Percentiles rank a stretch among this genome's conserved stretches.
These are phyloP conservation scores for Papiliotrema nemorosa DNA, from an alignment of 1,284 basidiomycete genomes.

Conservation along the genomic window DNA sequence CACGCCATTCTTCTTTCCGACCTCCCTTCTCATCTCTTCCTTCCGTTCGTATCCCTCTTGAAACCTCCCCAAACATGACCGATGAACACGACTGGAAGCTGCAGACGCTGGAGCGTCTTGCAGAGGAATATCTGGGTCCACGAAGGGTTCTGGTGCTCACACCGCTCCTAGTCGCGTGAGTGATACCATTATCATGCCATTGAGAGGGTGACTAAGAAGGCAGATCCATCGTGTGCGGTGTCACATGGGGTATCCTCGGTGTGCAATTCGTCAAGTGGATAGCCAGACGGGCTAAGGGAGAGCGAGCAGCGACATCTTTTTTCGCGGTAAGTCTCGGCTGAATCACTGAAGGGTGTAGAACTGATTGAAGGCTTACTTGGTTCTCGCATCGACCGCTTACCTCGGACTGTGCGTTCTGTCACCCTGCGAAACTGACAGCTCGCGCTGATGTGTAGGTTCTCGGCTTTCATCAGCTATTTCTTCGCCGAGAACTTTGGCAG, in stretches of 20 bases:
- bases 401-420: background rate
- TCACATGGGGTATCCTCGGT: constrained; percentile 9
- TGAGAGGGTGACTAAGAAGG: background rate
- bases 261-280: constrained; percentile 3
- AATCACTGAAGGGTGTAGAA: background rate
- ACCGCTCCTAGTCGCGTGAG: constrained; percentile 5
- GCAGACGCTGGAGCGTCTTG: constrained; percentile 1
- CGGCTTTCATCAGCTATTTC: constrained; percentile 1
- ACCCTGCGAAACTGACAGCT: too few species aligned
- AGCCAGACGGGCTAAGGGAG: background rate
- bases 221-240: constrained; percentile 8
- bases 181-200: background rate
- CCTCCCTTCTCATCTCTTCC: too few species aligned
- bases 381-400: constrained; percentile 5
- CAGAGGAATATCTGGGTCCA: background rate
- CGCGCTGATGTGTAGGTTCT: background rate
- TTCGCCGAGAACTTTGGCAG: constrained; percentile 6
- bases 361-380: background rate
- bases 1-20: too few species aligned
- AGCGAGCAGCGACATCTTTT: background rate
- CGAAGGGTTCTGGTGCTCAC: background rate
- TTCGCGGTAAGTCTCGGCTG: constrained; percentile 3
- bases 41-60: too few species aligned
- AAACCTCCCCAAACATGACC: too few species aligned
- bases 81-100: background rate